Conservation (phyloP, 1,139 yeast species). For the Blastobotrys ciferrii region DNA sequence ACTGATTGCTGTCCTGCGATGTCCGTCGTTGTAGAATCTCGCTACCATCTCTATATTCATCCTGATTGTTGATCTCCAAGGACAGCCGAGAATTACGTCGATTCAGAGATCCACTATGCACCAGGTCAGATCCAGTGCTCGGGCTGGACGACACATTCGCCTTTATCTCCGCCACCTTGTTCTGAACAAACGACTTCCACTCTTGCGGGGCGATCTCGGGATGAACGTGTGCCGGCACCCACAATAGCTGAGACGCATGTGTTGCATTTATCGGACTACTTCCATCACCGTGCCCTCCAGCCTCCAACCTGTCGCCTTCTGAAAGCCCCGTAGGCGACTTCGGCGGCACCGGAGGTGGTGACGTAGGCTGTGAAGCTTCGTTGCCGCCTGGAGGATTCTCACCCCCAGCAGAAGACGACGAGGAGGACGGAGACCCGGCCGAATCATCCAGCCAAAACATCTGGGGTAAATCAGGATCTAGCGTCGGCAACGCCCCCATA, state of each 20-base stretch:
- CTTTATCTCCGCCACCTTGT: constrained; percentile 72
- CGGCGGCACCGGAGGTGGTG: constrained; percentile 10
- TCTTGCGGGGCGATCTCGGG: constrained; percentile 93
- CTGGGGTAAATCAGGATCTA: constrained; percentile 48
- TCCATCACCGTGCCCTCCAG: too few species aligned
- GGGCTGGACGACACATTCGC: constrained; percentile 39
- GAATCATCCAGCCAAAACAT: constrained; percentile 19
- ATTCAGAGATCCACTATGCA: constrained; percentile 7
- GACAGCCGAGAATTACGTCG: constrained; percentile 40
- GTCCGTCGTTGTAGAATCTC: constrained; percentile 34
- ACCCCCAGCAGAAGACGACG: not conserved
- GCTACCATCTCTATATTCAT: constrained; percentile 41
- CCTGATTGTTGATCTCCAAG: constrained; percentile 37
- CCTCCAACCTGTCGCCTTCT: too few species aligned
- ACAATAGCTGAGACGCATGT: constrained; percentile 44
- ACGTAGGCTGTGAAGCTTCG: constrained; percentile 13
- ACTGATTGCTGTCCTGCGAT: constrained; percentile 26
- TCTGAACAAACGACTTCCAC: constrained; percentile 77
- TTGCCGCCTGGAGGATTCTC: too few species aligned
- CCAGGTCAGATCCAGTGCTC: constrained; percentile 5
- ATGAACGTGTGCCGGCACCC: constrained; percentile 96
- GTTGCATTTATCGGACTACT: constrained; percentile 23
- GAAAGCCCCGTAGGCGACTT: constrained; percentile 21
- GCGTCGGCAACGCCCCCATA: constrained; percentile 42
- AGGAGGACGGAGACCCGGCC: constrained; percentile 8